A percentile compares a stretch with the other conserved stretches of the same genome.
phyloP scores from a whole-genome alignment of 2,329 filamentous ascomycete species.

The Cyphellophora attinorum region DNA sequence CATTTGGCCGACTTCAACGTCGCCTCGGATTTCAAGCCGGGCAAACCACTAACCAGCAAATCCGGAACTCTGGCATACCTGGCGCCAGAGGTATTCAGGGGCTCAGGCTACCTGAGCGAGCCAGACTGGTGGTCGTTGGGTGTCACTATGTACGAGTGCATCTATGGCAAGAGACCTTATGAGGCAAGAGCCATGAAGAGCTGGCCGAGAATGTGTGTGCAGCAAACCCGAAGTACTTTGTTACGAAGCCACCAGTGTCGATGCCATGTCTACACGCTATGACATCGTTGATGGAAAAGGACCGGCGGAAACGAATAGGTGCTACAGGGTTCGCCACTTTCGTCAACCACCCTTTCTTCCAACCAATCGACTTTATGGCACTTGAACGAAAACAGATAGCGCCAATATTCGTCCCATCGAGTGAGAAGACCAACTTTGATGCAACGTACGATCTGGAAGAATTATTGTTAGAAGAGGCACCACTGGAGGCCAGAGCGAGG shows the following conservation, averaged over 20 bases:
- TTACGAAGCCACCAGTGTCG: conserved; percentile 83
- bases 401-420: conserved; percentile 85
- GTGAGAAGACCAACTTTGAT: conserved; percentile 98
- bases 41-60: conserved; percentile 81
- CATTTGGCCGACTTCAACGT: conserved; percentile 99
- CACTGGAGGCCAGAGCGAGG: conserved; percentile 80
- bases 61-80: conserved; percentile 94
- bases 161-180: conserved; percentile 97
- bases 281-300: conserved; percentile 68
- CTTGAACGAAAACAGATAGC: conserved; percentile 80
- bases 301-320: conserved; percentile 75
- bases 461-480: conserved; percentile 83
- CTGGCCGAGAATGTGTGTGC: conserved; percentile 72
- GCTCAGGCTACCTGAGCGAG: conserved; percentile 77
- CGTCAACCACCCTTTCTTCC: conserved; percentile 81
- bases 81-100: conserved; percentile 87
- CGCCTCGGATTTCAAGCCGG: conserved; percentile 79
- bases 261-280: conserved; percentile 85
- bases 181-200: conserved; percentile 78
- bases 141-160: conserved; percentile 98
- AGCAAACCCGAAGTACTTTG: conserved; percentile 76
- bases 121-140: conserved; percentile 99
- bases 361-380: conserved; percentile 70
- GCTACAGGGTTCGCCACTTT: conserved; percentile 73
- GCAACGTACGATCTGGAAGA: conserved; percentile 97